phyloP scores from a whole-genome alignment of 2,329 filamentous ascomycete species.

The Aureobasidium leucospermi region DNA sequence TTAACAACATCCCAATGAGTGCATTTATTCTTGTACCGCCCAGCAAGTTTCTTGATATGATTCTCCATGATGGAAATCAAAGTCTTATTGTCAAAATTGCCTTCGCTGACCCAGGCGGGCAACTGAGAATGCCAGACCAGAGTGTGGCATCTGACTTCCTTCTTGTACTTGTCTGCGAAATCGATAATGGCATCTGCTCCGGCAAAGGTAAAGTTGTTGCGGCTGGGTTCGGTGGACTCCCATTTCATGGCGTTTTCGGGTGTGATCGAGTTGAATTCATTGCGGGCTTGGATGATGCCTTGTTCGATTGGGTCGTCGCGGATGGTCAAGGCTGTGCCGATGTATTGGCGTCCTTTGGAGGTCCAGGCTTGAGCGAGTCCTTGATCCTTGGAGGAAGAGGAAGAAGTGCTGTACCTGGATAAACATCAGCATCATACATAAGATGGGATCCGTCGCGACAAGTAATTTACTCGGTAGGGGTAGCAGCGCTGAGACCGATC shows the following conservation, averaged over 20 bases:
- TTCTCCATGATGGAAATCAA: constrained; percentile 35
- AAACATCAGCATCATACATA: neutral
- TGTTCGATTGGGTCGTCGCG: constrained; percentile 21
- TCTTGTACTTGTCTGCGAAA: constrained; percentile 30
- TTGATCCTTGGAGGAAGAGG: neutral
- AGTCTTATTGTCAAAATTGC: constrained; percentile 32
- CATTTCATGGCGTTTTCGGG: constrained; percentile 35
- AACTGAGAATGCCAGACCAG: constrained; percentile 37
- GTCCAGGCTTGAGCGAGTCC: constrained; percentile 11
- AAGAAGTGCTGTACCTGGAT: neutral
- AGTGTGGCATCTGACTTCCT: constrained; percentile 34
- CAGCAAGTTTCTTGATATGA: constrained; percentile 34
- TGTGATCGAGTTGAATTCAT: constrained; percentile 29
- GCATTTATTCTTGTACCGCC: constrained; percentile 33
- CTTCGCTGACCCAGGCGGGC: constrained; percentile 31
- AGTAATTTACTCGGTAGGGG: constrained; percentile 19
- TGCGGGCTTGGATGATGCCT: neutral
- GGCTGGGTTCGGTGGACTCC: constrained; percentile 32
- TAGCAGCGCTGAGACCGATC: constrained; percentile 16
- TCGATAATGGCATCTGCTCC: constrained; percentile 30
- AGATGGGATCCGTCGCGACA: neutral
- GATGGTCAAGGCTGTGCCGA: constrained; percentile 31
- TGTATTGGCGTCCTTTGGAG: constrained; percentile 25
- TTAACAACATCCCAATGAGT: constrained; percentile 35
- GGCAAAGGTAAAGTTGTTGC: constrained; percentile 28